These are phyloP conservation scores for Leishmania braziliensis DNA, from an alignment of 208 protist species.

Conservation along the genomic window DNA sequence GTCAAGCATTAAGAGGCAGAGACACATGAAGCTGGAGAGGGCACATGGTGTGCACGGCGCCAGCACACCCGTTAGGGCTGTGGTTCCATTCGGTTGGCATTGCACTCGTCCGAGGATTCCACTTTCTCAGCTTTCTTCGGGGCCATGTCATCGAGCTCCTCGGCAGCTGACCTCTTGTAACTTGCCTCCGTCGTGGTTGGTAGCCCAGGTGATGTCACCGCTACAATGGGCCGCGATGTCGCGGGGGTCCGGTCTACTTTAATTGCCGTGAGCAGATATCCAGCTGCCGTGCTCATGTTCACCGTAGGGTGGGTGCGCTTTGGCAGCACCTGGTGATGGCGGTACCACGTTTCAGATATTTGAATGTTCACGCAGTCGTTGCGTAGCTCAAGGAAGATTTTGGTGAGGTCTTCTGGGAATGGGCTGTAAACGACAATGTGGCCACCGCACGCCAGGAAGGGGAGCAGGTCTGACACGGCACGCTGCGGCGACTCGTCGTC, in stretches of 20 bases:
- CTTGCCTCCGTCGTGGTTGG: not conserved
- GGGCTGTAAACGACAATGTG: slow-evolving; percentile 90
- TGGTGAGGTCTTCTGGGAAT: slow-evolving; percentile 80
- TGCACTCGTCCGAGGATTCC: not conserved
- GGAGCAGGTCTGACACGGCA: slow-evolving; percentile 60
- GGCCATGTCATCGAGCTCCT: not conserved
- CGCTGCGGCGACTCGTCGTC: slow-evolving; percentile 40
- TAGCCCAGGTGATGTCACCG: not conserved
- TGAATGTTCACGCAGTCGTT: slow-evolving; percentile 81
- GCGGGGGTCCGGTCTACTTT: slow-evolving; percentile 56
- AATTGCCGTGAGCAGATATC: slow-evolving; percentile 92
- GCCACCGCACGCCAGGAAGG: slow-evolving; percentile 74
- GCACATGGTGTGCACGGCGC: not conserved
- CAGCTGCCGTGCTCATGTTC: slow-evolving; percentile 91
- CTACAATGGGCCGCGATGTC: slow-evolving; percentile 4
- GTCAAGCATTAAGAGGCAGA: not conserved
- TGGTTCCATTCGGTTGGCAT: not conserved
- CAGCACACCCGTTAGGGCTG: not conserved
- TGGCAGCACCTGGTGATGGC: slow-evolving; percentile 93
- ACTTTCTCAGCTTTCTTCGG: not conserved
- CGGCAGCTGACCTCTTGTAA: slow-evolving; percentile 4
- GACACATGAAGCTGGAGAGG: not conserved
- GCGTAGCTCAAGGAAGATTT: slow-evolving; percentile 64
- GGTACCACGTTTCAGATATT: slow-evolving; percentile 93
- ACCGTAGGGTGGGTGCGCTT: slow-evolving; percentile 94